Conservation (phyloP, 257 asterid species). For the Buddleja alternifolia region DNA sequence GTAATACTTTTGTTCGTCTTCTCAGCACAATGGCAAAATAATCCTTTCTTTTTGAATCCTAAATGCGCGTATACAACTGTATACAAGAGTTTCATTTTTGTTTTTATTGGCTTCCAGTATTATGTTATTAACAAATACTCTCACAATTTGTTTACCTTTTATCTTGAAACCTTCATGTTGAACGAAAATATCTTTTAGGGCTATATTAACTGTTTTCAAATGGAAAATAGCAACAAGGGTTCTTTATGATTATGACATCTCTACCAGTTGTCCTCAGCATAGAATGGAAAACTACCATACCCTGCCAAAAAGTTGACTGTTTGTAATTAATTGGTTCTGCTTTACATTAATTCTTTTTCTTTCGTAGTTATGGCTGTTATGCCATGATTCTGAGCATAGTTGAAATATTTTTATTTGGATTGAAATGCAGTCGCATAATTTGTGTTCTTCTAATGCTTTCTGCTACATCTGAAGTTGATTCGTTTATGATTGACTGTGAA, state of each 20-base stretch:
- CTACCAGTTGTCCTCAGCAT: conserved; percentile 17
- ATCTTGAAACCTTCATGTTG: conserved; percentile 16
- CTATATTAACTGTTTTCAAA: conserved; percentile 3
- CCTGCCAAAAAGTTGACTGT: not conserved
- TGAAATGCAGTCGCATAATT: not conserved
- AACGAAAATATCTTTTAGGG: not conserved
- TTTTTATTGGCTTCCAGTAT: conserved; percentile 1
- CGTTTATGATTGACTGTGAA: conserved; percentile 4
- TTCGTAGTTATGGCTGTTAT: conserved; percentile 3
- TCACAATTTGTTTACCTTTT: conserved; percentile 12
- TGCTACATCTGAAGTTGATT: conserved; percentile 1
- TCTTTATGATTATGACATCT: conserved; percentile 10
- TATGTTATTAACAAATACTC: not conserved
- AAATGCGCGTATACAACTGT: not conserved
- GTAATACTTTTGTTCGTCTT: not conserved
- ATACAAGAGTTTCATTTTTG: not conserved
- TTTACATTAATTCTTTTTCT: not conserved
- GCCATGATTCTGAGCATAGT: conserved; percentile 9
- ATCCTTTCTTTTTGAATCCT: conserved; percentile 17
- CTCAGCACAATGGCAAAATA: not conserved
- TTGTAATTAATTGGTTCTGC: conserved; percentile 12
- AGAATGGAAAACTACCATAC: conserved; percentile 20
- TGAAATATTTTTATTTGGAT: conserved; percentile 7
- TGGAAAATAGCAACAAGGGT: conserved; percentile 5
- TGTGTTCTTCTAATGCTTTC: conserved; percentile 10